Evolutionary conservation across 768 basidiomycete species (phyloP), one percentile per base, ranked within the genome.

Genomic region (Lentinula lateritia): DNA sequence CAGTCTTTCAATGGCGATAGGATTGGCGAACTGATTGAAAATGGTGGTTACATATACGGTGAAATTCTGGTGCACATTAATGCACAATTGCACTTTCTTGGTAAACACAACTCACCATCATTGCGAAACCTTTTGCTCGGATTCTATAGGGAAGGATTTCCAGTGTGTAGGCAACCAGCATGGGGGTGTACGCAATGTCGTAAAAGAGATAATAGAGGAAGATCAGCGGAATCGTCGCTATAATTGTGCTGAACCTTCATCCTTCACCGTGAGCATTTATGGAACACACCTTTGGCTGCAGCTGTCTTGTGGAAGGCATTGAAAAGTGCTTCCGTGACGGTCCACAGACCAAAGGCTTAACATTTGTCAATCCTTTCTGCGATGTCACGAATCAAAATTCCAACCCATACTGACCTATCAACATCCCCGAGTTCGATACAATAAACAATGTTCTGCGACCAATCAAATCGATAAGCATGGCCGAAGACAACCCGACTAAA

Each of bases 61-160:
- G 55, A 89, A 72, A 69, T 87, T 88, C 87, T 88, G 65, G 5
- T 39, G 13, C 42, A 46, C 43, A 28, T 28, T 28, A 63, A 54
- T 58, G 38, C 23, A n/a, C 15, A 3, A 60, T 13, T 16, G 28
- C 43, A 28, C 28, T 23, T 36, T 32, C 35, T 34, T 52, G 32
- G n/a, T 23, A 42, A 42, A 32, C 32, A 5, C 18, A 15, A 69
- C 78, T 15, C 62, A 86, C 87, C 86, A 92, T 90, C 39, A 90
- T 69, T 6, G 89, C 86, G 63, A 90, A 87, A 0, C 91, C 91
- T 67, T 86, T 90, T 9, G 92, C 92, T 56, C 93, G 86, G 62
- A 93, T 86, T 62, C 77, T 80, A 73, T 85, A 92, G 0, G 92
- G 92, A 3, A 94, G 72, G 64, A 95, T 93, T 70, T 95, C 93